Percentiles rank a stretch among this genome's conserved stretches.
Evolutionary conservation across 2,329 filamentous ascomycete species (phyloP).

Genomic region (Phyllosticta paracitricarpa): DNA sequence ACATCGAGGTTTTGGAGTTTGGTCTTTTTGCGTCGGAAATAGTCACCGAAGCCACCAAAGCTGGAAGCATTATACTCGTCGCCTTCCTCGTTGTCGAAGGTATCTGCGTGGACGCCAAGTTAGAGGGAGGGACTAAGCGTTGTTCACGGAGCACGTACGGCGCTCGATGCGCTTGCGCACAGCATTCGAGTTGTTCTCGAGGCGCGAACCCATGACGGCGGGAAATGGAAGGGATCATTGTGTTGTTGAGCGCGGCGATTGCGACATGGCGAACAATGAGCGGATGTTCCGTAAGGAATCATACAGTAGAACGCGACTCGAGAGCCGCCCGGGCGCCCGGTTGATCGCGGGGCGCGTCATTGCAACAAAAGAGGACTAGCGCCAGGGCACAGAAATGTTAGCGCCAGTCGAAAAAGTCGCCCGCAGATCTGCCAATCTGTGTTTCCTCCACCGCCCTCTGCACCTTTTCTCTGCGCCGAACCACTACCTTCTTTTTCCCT

Average conservation of each 20-base stretch:
- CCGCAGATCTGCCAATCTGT: not conserved
- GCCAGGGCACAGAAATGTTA: constrained; percentile 1
- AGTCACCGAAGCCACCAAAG: constrained; percentile 85
- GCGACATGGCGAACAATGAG: not conserved
- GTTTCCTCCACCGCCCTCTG: not conserved
- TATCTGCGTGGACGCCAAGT: constrained; percentile 36
- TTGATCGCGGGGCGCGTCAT: constrained; percentile 7
- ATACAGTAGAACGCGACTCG: not conserved
- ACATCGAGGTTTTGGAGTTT: constrained; percentile 93
- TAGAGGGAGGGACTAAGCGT: not conserved
- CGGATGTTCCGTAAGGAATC: not conserved
- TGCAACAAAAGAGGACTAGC: not conserved
- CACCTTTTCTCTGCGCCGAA: constrained; percentile 9
- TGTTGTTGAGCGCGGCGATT: not conserved
- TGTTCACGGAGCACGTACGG: constrained; percentile 28
- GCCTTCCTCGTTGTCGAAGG: constrained; percentile 70
- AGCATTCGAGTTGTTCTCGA: constrained; percentile 48
- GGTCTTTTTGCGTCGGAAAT: constrained; percentile 91
- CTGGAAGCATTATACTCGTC: constrained; percentile 83
- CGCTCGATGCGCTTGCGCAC: constrained; percentile 55
- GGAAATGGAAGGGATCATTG: not conserved
- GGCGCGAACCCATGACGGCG: constrained; percentile 48
- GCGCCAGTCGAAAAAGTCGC: constrained; percentile 8
- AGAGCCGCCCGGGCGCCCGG: not conserved
- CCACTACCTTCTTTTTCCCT: not conserved